Conservation (phyloP, 2,329 filamentous ascomycete genomes). For the Bertia moriformis region DNA sequence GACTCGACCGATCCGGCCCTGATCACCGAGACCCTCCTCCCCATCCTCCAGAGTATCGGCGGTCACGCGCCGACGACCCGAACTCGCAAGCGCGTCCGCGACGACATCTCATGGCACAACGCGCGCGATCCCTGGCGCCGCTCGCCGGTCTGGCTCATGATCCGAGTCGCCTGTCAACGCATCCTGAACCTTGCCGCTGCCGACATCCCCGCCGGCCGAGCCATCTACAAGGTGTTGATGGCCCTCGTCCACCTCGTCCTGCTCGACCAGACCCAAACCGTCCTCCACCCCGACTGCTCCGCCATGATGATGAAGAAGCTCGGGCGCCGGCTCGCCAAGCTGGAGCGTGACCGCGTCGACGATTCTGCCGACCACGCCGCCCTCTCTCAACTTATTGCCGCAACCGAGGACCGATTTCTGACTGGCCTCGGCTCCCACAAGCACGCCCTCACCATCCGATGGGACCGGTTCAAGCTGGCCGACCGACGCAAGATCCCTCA, state of each 20-base stretch:
- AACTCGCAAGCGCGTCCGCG: conserved; percentile 42
- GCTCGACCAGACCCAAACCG: conserved; percentile 19
- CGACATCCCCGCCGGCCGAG: conserved; percentile 20
- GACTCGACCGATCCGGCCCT: conserved; percentile 41
- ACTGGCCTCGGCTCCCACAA: no score
- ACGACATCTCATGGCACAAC: conserved; percentile 39
- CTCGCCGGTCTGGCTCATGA: conserved; percentile 43
- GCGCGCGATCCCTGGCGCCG: conserved; percentile 43
- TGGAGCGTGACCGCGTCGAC: no score
- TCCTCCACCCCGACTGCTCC: conserved; percentile 17
- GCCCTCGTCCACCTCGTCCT: no score
- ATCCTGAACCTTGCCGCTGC: conserved; percentile 30
- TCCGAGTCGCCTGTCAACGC: conserved; percentile 42
- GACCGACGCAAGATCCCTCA: no score
- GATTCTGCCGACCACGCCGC: no score
- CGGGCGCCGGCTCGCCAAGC: conserved; percentile 40
- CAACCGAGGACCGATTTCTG: no score
- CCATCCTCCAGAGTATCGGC: conserved; percentile 40
- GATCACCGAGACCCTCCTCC: conserved; percentile 43
- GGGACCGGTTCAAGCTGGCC: no score
- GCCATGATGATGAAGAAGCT: conserved; percentile 33
- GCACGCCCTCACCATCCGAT: no score
- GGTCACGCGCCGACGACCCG: conserved; percentile 13
- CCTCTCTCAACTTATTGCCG: no score
- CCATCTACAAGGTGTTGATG: conserved; percentile 31